Percentiles rank a stretch among this genome's conserved stretches.
These are phyloP conservation scores for Dioscorea zingiberensis DNA, from an alignment of 106 monocot genomes.

Conservation along the genomic window DNA sequence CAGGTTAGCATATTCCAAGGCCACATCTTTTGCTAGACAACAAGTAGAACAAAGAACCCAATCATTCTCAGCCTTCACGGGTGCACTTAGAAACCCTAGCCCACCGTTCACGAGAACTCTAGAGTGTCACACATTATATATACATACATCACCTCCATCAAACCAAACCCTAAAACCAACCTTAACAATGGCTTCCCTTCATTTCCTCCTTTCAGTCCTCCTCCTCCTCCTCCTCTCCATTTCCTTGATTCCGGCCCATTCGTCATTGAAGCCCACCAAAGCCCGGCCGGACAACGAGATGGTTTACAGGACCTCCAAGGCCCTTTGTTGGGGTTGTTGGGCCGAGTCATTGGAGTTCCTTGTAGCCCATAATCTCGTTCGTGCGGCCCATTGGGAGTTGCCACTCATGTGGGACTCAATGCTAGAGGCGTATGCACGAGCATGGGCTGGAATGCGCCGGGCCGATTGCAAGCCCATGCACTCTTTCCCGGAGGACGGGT, in stretches of 20 bases:
- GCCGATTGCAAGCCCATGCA: constrained; percentile 32
- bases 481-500: constrained; percentile 48
- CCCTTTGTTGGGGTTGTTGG: constrained; percentile 33
- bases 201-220: background rate
- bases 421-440: constrained; percentile 29
- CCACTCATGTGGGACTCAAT: constrained; percentile 44
- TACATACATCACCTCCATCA: background rate
- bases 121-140: background rate
- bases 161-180: background rate
- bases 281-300: constrained; percentile 14
- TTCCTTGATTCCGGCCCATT: background rate
- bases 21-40: no score
- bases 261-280: background rate
- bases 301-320: constrained; percentile 18
- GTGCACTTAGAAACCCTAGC: no score
- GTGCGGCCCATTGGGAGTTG: constrained; percentile 31
- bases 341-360: constrained; percentile 45
- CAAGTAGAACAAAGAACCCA: no score
- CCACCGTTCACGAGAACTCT: no score
- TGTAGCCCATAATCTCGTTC: constrained; percentile 45
- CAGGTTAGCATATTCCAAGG: no score
- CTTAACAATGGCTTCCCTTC: background rate
- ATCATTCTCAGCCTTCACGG: no score
- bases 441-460: constrained; percentile 34
- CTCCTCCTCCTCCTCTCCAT: background rate